phyloP scores from a whole-genome alignment of 2,329 filamentous ascomycete genomes.

The Stachybotrys elegans region DNA sequence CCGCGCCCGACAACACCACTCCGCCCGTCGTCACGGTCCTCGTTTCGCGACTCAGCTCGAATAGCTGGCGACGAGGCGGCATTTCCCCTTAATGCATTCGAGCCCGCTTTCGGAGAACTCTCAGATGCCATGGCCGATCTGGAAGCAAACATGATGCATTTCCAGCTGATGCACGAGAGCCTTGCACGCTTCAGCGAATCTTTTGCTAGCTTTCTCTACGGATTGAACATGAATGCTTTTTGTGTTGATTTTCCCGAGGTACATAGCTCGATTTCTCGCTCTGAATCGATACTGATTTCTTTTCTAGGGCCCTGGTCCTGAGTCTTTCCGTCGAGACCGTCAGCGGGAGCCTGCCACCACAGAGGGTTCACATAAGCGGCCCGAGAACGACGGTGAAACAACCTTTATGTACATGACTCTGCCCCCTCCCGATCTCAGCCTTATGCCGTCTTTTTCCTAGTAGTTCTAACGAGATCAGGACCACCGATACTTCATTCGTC shows the following conservation, averaged over 20 bases:
- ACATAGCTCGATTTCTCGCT: constrained; percentile 12
- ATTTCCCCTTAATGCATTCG: constrained; percentile 74
- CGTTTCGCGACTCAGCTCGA: constrained; percentile 72
- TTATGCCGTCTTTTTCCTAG: no score
- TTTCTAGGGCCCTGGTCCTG: constrained; percentile 68
- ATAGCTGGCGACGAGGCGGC: constrained; percentile 46
- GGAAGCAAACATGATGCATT: constrained; percentile 95
- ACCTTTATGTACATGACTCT: constrained; percentile 68
- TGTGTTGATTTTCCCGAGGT: constrained; percentile 97
- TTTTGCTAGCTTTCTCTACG: constrained; percentile 92
- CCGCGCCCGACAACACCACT: constrained; percentile 89
- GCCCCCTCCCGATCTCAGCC: no score
- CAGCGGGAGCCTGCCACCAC: constrained; percentile 44
- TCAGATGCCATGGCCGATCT: constrained; percentile 92
- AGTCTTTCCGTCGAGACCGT: constrained; percentile 71
- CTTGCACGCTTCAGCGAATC: constrained; percentile 90
- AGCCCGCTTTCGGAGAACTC: constrained; percentile 88
- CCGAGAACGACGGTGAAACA: constrained; percentile 57
- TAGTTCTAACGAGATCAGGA: constrained; percentile 50
- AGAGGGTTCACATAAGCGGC: constrained; percentile 12
- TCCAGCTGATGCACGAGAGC: constrained; percentile 95
- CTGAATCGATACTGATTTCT: constrained; percentile 7
- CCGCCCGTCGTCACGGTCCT: constrained; percentile 82
- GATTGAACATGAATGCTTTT: constrained; percentile 98
- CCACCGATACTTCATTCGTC: constrained; percentile 86